Evolutionary conservation across 2,329 filamentous ascomycete genomes (phyloP).

Genomic region (Didymella sp.): DNA sequence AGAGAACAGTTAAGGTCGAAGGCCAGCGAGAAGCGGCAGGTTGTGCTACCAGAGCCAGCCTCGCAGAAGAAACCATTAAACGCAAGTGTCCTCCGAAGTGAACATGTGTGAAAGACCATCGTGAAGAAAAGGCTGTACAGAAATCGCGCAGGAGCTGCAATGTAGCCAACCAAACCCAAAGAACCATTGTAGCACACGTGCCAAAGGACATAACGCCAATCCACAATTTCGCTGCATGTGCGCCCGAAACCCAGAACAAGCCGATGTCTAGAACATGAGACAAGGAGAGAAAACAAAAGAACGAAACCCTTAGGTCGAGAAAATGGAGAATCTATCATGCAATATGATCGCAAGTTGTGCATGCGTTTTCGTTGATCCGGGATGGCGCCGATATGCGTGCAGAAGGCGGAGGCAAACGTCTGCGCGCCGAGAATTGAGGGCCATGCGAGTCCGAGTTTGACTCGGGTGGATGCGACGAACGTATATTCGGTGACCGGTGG

Average conservation of each 20-base stretch:
- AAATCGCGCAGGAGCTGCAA: slow-evolving; percentile 20
- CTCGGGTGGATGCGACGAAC: slow-evolving; percentile 30
- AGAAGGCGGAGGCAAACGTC: slow-evolving; percentile 45
- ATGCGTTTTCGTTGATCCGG: slow-evolving; percentile 48
- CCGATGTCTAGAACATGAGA: slow-evolving; percentile 45
- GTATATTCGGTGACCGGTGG: slow-evolving; percentile 29
- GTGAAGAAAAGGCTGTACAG: slow-evolving; percentile 30
- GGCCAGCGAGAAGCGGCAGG: slow-evolving; percentile 26
- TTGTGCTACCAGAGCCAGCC: slow-evolving; percentile 26
- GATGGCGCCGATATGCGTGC: slow-evolving; percentile 45
- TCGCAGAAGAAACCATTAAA: slow-evolving; percentile 43
- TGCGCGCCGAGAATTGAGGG: slow-evolving; percentile 26
- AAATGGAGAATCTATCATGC: slow-evolving; percentile 50
- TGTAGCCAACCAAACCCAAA: slow-evolving; percentile 23
- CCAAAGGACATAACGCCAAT: slow-evolving; percentile 39
- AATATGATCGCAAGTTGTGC: slow-evolving; percentile 45
- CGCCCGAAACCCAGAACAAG: slow-evolving; percentile 36
- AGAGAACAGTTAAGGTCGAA: slow-evolving; percentile 15
- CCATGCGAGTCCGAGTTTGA: slow-evolving; percentile 26
- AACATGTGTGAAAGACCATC: slow-evolving; percentile 37
- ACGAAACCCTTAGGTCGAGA: slow-evolving; percentile 13
- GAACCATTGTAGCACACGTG: slow-evolving; percentile 31
- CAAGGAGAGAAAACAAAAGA: slow-evolving; percentile 33
- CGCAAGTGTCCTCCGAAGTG: slow-evolving; percentile 32
- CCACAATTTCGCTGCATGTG: slow-evolving; percentile 47